Conservation (phyloP, 2,329 filamentous ascomycete genomes). For the Didymella sp. region DNA sequence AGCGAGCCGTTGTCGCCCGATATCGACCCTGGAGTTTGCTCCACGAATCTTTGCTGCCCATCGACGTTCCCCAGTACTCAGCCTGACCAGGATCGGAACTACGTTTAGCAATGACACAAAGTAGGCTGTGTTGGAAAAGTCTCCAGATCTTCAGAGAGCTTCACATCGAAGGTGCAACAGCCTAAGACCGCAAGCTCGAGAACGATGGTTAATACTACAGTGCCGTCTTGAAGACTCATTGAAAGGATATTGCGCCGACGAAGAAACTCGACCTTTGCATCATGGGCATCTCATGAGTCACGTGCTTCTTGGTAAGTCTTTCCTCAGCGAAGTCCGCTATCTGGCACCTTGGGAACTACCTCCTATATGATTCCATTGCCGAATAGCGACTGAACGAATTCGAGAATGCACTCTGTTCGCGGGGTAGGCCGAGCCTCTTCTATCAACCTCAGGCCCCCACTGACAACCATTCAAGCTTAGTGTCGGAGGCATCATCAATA, state of each 20-base stretch:
- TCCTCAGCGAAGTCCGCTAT: no score
- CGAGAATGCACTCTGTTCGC: constrained; percentile 54
- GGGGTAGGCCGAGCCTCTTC: constrained; percentile 9
- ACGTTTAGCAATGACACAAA: constrained; percentile 6
- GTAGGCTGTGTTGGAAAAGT: constrained; percentile 1
- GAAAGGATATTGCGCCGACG: constrained; percentile 35
- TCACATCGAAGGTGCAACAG: constrained; percentile 1
- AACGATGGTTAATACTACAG: constrained; percentile 30
- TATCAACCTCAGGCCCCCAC: background rate
- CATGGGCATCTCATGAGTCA: constrained; percentile 36
- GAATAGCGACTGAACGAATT: constrained; percentile 68
- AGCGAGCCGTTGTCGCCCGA: background rate
- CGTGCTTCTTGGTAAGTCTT: constrained; percentile 48
- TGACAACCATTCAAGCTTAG: background rate
- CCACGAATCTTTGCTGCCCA: no score
- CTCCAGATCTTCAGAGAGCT: background rate
- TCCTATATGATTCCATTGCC: constrained; percentile 69
- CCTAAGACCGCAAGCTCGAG: constrained; percentile 6
- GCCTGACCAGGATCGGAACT: background rate
- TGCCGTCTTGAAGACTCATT: constrained; percentile 34
- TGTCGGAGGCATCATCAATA: no score
- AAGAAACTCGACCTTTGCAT: constrained; percentile 37
- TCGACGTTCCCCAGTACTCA: background rate
- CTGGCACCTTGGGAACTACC: constrained; percentile 27
- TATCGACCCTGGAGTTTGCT: background rate